Conservation (phyloP, 2,329 filamentous ascomycete genomes). For the Paraconiothyrium brasiliense region DNA sequence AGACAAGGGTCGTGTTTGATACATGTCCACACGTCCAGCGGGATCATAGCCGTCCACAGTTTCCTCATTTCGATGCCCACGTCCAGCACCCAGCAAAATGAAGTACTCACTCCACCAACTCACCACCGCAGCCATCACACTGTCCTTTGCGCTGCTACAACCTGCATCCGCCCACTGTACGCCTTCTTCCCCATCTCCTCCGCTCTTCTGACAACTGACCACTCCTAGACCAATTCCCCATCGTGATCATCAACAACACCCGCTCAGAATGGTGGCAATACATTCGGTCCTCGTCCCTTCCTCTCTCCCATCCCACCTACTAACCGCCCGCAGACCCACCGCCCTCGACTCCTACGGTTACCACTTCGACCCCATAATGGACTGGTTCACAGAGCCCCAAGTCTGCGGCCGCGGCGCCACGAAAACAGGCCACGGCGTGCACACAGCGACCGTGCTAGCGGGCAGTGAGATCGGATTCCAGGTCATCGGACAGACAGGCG, state of each 20-base stretch:
- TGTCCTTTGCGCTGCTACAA: not conserved
- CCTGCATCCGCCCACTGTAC: not conserved
- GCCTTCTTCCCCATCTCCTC: not conserved
- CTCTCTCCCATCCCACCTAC: not conserved
- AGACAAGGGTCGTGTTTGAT: not conserved
- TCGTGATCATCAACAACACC: conserved; percentile 4
- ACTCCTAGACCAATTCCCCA: conserved; percentile 5
- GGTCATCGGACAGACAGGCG: not conserved
- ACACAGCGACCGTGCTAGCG: not conserved
- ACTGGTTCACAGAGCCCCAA: conserved; percentile 2
- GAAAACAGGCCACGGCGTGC: not conserved
- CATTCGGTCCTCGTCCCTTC: not conserved
- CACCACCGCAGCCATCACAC: not conserved
- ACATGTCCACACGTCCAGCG: not conserved
- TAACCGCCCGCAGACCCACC: not conserved
- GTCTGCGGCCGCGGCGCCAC: conserved; percentile 6
- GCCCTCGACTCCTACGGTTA: not conserved
- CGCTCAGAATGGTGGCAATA: conserved; percentile 11
- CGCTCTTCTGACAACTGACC: not conserved
- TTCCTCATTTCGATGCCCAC: no score
- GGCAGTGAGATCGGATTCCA: conserved; percentile 14
- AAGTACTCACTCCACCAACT: conserved; percentile 14
- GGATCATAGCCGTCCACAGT: not conserved
- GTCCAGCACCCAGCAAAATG: not conserved
- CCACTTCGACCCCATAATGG: not conserved